These are phyloP conservation scores for Colletotrichum sp. DNA, from an alignment of 2,329 filamentous ascomycete genomes.

Conservation along the genomic window DNA sequence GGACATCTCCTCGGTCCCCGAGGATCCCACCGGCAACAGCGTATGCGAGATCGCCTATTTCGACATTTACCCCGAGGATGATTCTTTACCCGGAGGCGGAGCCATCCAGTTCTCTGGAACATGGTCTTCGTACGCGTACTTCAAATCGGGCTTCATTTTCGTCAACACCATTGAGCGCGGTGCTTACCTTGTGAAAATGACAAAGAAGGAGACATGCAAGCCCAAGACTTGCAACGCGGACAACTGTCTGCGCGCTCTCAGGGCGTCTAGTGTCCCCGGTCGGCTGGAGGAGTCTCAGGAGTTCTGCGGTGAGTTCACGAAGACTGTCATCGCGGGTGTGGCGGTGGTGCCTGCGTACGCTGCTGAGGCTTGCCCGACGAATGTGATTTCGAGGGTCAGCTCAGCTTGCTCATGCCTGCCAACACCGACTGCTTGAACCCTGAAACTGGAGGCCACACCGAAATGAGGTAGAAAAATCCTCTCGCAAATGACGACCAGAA, in stretches of 20 bases:
- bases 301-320: conserved; percentile 25
- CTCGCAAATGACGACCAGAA: background rate
- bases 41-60: conserved; percentile 51
- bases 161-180: conserved; percentile 49
- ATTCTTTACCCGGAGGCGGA: conserved; percentile 38
- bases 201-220: conserved; percentile 24
- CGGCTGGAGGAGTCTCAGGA: conserved; percentile 24
- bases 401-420: conserved; percentile 28
- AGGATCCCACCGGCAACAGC: conserved; percentile 39
- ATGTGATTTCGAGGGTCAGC: conserved; percentile 25
- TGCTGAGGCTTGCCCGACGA: conserved; percentile 21
- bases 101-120: conserved; percentile 42
- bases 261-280: conserved; percentile 15
- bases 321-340: conserved; percentile 22
- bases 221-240: conserved; percentile 25
- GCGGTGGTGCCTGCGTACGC: conserved; percentile 24
- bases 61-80: conserved; percentile 53
- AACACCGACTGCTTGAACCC: conserved; percentile 13
- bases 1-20: conserved; percentile 33
- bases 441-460: background rate
- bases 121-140: conserved; percentile 51
- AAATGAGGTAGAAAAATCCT: background rate
- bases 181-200: conserved; percentile 42
- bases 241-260: conserved; percentile 26
- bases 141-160: conserved; percentile 43